Percentiles rank a stretch among this genome's conserved stretches.
Evolutionary conservation across 75 land plant species (phyloP).

Genomic region (Sequoia sempervirens): DNA sequence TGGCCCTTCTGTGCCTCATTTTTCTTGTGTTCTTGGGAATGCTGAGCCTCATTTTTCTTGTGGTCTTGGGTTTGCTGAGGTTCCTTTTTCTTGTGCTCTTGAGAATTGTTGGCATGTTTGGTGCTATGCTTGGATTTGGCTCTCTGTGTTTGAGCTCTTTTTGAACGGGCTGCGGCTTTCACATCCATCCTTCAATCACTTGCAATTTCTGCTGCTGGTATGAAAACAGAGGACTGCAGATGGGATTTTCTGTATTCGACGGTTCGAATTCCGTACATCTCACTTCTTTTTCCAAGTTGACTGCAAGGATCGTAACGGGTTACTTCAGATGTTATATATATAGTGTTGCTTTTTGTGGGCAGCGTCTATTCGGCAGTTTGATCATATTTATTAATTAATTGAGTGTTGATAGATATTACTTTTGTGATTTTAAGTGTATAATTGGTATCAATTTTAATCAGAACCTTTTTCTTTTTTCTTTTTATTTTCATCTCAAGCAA

Average conservation of each 20-base stretch:
- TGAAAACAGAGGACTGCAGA: background rate
- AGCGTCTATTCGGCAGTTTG: no score
- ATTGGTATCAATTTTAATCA: no score
- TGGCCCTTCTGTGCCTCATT: conserved; percentile 11
- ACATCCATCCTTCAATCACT: background rate
- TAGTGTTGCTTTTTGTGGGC: no score
- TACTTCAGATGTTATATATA: no score
- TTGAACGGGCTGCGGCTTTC: conserved; percentile 45
- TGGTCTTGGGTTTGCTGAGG: conserved; percentile 5
- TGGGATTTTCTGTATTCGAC: background rate
- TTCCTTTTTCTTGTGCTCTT: conserved; percentile 1
- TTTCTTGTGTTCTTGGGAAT: conserved; percentile 12
- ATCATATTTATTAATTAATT: no score
- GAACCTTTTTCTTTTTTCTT: no score
- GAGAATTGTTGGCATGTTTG: background rate
- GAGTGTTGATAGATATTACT: no score
- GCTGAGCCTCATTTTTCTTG: background rate
- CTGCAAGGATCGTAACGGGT: no score
- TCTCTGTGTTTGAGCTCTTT: conserved; percentile 36
- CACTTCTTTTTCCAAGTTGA: no score
- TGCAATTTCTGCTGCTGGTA: background rate
- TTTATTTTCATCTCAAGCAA: no score
- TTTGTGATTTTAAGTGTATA: no score
- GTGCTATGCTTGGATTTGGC: conserved; percentile 3
- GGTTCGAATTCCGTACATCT: background rate